phyloP scores from a whole-genome alignment of 2,329 filamentous ascomycete genomes.

The Bipolaris oryzae region DNA sequence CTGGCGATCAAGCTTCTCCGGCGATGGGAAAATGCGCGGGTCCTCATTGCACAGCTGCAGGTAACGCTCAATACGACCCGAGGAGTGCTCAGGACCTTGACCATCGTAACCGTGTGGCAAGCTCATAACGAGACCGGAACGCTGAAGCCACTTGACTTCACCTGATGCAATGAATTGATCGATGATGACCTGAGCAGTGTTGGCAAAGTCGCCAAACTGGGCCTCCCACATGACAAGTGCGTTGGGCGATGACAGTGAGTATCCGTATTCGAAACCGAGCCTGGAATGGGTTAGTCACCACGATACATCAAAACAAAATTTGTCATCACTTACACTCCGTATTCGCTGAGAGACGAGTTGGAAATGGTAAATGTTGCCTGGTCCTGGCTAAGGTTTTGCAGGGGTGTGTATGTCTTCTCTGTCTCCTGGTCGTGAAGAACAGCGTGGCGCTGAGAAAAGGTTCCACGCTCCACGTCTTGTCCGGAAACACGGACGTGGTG shows the following conservation, averaged over 20 bases:
- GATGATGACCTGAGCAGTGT: constrained; percentile 98
- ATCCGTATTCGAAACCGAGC: constrained; percentile 97
- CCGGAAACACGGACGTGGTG: constrained; percentile 97
- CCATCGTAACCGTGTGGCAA: constrained; percentile 98
- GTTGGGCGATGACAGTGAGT: constrained; percentile 95
- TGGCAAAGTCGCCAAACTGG: constrained; percentile 99
- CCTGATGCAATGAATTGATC: constrained; percentile 98
- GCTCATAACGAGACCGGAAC: constrained; percentile 94
- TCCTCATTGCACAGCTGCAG: constrained; percentile 98
- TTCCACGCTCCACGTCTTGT: constrained; percentile 99
- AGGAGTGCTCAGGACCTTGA: constrained; percentile 97
- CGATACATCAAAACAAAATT: not conserved
- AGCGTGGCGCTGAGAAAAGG: constrained; percentile 96
- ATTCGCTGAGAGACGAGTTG: constrained; percentile 86
- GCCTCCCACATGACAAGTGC: constrained; percentile 99
- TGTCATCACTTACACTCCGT: constrained; percentile 61
- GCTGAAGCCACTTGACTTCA: constrained; percentile 98
- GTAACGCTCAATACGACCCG: constrained; percentile 95
- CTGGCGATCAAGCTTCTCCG: constrained; percentile 90
- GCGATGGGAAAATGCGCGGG: constrained; percentile 85
- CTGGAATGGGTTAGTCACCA: constrained; percentile 51
- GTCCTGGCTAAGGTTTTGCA: constrained; percentile 86
- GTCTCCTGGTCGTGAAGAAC: constrained; percentile 98
- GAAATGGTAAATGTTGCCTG: constrained; percentile 96
- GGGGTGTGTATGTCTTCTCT: constrained; percentile 88